Evolutionary conservation across 371 early-diverging fungal species (phyloP).

Genomic region (Actinomortierella wolfii): DNA sequence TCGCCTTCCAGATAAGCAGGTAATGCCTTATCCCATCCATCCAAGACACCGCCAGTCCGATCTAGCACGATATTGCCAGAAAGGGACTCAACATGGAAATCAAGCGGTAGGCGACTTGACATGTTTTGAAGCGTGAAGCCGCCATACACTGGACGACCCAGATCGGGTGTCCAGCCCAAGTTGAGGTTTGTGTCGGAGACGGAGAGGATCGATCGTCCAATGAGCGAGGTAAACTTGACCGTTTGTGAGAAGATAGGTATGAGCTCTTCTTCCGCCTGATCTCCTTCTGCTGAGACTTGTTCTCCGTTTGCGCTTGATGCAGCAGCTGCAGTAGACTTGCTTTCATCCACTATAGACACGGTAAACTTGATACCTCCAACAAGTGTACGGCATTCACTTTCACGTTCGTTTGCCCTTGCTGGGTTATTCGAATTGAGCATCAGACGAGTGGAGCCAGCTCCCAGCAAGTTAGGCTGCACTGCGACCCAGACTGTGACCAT

Average conservation of each 20-base stretch:
- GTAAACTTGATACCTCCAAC: slow-evolving; percentile 86
- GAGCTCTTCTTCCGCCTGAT: slow-evolving; percentile 15
- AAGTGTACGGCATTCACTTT: slow-evolving; percentile 70
- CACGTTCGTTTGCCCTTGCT: slow-evolving; percentile 24
- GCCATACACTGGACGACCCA: slow-evolving; percentile 62
- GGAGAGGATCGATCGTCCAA: slow-evolving; percentile 79
- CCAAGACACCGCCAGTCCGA: slow-evolving; percentile 59
- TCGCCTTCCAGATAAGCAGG: slow-evolving; percentile 11
- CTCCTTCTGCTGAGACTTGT: neutral
- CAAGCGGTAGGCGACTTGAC: slow-evolving; percentile 67
- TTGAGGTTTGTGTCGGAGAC: slow-evolving; percentile 66
- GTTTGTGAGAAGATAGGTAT: slow-evolving; percentile 68
- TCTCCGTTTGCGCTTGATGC: too few relatives aligned
- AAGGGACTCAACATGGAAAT: slow-evolving; percentile 64
- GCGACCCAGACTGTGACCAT: slow-evolving; percentile 78
- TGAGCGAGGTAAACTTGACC: slow-evolving; percentile 79
- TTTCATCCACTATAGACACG: slow-evolving; percentile 57
- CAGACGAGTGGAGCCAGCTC: slow-evolving; percentile 13
- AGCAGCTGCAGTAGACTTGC: too few relatives aligned
- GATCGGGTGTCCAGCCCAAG: slow-evolving; percentile 59
- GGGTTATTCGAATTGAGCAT: slow-evolving; percentile 9
- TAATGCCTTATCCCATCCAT: slow-evolving; percentile 54
- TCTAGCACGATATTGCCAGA: slow-evolving; percentile 64
- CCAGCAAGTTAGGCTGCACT: slow-evolving; percentile 75
- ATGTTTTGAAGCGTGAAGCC: slow-evolving; percentile 66